Base-by-base conservation (phyloP, 192 early-diverging fungal species). In the Spinellus fusiger region DNA sequence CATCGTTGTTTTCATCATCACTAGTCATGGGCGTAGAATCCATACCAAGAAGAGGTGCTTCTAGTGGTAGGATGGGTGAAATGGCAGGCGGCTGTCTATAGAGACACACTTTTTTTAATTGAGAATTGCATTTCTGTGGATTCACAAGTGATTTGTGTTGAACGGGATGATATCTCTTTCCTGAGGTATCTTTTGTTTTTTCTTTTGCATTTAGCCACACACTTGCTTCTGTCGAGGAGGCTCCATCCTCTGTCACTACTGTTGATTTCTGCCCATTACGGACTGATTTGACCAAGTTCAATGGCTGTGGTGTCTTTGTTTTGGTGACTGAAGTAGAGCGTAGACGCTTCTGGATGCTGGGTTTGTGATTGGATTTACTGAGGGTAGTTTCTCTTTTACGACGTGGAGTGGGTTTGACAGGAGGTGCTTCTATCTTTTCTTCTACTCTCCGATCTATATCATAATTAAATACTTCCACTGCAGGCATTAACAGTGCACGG, bases 1-100 rank as follows among this genome's bases (percentile, higher is more conserved):
- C n/a, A 13, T 22, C 22, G 8, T 48, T 27, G 26, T n/a, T 22
- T 61, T 61, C 59, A 61, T 61, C 59, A 23, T 61, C 59, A 27
- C 59, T 61, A 22, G 48, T 34, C 16, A 61, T 31, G 26, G 59
- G 59, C 22, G 59, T 61, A 3, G 51, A 49, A 10, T 50, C 59
- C 12, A 48, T 46, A 2, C 48, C 48, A 26, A 49, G 22, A 25
- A 61, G n/a, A 33, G 46, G 44, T 13, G 46, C 29, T 40, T 56
- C 54, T 0, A 9, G 5, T 51, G 5, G 26, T 33, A 5, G 5
- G 22, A 34, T 48, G 28, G 9, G 26, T 6, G 20, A 31, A 27
- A 29, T 22, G 13, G 27, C n/a, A 32, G 27, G 32, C 16, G 27
- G 38, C 48, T 49, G n/a, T 59, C 44, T 49, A 29, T 46, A 18